A percentile compares a stretch with the other conserved stretches of the same genome.
These are phyloP conservation scores for Umbellularia californica DNA, from an alignment of 164 flowering plant species.

Conservation along the genomic window DNA sequence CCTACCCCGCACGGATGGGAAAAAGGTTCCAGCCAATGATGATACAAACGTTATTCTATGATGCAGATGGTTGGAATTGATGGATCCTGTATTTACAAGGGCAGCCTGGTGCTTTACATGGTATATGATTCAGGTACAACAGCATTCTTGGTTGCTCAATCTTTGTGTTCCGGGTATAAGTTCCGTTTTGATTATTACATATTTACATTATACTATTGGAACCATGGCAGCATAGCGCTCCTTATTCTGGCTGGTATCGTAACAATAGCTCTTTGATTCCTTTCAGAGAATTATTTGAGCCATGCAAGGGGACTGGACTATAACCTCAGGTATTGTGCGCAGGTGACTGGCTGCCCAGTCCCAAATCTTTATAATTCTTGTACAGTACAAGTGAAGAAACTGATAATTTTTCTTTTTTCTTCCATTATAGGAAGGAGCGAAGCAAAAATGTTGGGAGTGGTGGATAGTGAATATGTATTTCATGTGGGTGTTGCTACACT, in stretches of 20 bases:
- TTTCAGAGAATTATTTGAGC: constrained; percentile 78
- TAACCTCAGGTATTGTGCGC: constrained; percentile 89
- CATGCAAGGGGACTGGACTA: constrained; percentile 93
- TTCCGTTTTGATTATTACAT: no score
- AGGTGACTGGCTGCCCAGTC: constrained; percentile 37
- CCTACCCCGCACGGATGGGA: no score
- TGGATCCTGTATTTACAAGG: constrained; percentile 94
- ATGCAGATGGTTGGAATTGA: constrained; percentile 94
- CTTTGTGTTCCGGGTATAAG: no score
- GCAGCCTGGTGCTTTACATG: constrained; percentile 86
- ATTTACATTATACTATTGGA: not conserved
- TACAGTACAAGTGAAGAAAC: not conserved
- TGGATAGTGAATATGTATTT: constrained; percentile 73
- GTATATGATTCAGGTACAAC: constrained; percentile 85
- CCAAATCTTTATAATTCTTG: not conserved
- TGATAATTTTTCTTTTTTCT: not conserved
- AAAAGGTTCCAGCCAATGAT: no score
- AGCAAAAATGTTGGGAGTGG: constrained; percentile 73
- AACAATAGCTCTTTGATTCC: not conserved
- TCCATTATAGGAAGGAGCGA: constrained; percentile 57
- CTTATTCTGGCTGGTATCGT: not conserved
- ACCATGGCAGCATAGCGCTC: no score
- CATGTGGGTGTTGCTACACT: constrained; percentile 79
- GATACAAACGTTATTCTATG: not conserved
- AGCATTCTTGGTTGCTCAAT: not conserved